Evolutionary conservation across 2,329 filamentous ascomycete species (phyloP).

Genomic region (Zymoseptoria passerinii): DNA sequence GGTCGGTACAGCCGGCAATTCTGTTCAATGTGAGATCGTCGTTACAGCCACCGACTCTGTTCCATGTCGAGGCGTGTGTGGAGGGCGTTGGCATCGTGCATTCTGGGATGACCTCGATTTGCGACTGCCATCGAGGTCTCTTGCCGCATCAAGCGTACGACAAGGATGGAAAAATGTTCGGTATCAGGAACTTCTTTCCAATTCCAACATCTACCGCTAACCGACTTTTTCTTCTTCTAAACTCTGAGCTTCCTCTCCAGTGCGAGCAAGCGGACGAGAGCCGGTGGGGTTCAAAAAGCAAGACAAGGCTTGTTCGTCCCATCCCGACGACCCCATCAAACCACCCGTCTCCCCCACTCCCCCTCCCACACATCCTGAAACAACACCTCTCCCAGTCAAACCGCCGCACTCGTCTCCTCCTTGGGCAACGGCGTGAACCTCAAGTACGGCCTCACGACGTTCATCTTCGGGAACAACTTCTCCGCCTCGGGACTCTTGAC

Average conservation of each 20-base stretch:
- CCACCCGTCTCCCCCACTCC: slow-evolving; percentile 16
- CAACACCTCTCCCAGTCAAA: slow-evolving; percentile 21
- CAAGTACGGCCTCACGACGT: slow-evolving; percentile 55
- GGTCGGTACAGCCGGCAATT: too few relatives aligned
- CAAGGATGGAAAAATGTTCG: too few relatives aligned
- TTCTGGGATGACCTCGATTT: too few relatives aligned
- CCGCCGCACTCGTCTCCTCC: slow-evolving; percentile 47
- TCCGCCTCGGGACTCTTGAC: slow-evolving; percentile 52
- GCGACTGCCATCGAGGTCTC: too few relatives aligned
- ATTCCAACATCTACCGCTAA: not conserved
- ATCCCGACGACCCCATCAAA: not conserved
- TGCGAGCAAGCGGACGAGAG: too few relatives aligned
- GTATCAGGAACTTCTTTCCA: not conserved
- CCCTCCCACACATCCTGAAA: slow-evolving; percentile 20
- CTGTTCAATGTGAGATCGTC: too few relatives aligned
- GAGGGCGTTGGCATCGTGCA: too few relatives aligned
- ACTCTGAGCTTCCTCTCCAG: too few relatives aligned
- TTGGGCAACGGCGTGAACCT: slow-evolving; percentile 52
- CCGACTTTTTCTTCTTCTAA: not conserved
- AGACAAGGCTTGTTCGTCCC: not conserved
- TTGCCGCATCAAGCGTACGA: too few relatives aligned
- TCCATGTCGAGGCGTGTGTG: too few relatives aligned
- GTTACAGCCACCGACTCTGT: too few relatives aligned
- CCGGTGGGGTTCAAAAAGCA: too few relatives aligned
- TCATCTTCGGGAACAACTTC: slow-evolving; percentile 52